phyloP scores from a whole-genome alignment of 768 basidiomycete species.

The Xanthoconium purpureum region DNA sequence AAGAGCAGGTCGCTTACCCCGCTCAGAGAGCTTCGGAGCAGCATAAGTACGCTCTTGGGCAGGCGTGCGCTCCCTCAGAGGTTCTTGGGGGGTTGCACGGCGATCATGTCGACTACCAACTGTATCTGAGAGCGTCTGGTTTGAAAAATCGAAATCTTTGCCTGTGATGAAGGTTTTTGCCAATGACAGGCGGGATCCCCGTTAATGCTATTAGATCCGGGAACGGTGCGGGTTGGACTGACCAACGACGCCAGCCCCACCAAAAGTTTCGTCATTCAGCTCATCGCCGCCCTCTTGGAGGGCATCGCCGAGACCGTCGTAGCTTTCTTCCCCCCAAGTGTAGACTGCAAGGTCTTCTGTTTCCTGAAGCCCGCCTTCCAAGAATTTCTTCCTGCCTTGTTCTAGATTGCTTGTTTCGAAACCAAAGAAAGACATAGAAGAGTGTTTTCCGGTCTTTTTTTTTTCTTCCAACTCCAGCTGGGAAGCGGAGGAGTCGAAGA shows the following conservation, averaged over 20 bases:
- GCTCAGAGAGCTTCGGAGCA: conserved; percentile 24
- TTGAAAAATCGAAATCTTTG: conserved; percentile 89
- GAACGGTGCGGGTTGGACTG: conserved; percentile 31
- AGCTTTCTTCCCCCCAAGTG: conserved; percentile 88
- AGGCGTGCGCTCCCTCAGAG: conserved; percentile 27
- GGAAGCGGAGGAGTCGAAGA: conserved; percentile 12
- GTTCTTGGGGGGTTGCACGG: conserved; percentile 22
- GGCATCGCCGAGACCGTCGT: conserved; percentile 85
- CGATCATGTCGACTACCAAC: conserved; percentile 11
- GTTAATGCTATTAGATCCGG: conserved; percentile 17
- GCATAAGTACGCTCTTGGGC: conserved; percentile 22
- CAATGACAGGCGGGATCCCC: neutral
- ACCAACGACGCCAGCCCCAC: conserved; percentile 68
- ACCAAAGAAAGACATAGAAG: conserved; percentile 80
- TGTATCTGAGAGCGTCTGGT: conserved; percentile 35
- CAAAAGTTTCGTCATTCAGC: conserved; percentile 97
- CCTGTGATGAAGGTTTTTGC: conserved; percentile 42
- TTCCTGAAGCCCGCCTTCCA: conserved; percentile 48
- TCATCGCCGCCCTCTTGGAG: conserved; percentile 90
- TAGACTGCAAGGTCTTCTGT: conserved; percentile 86
- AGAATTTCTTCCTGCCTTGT: conserved; percentile 57
- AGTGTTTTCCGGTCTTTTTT: neutral
- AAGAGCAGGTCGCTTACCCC: conserved; percentile 25
- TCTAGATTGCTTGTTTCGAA: conserved; percentile 63
- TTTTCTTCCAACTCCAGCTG: conserved; percentile 16